Base-by-base conservation (phyloP, 129 eudicot species). In the Sambucus nigra region DNA sequence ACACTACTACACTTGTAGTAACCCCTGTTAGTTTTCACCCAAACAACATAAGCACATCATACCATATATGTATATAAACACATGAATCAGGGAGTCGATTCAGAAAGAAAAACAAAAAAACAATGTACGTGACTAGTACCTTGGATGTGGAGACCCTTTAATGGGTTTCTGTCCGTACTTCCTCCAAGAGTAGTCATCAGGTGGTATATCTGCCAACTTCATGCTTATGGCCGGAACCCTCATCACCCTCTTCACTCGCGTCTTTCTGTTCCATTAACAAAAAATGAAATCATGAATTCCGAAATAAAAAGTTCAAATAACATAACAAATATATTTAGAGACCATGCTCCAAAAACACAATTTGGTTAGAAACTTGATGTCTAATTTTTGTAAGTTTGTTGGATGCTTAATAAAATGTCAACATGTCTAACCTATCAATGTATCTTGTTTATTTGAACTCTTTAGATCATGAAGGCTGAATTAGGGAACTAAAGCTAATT, bases 121-220 rank as follows among this genome's bases (percentile, higher is more conserved):
- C n/a, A n/a, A n/a, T n/a, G n/a, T n/a, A n/a, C n/a, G n/a, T n/a
- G n/a, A n/a, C n/a, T n/a, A n/a, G n/a, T 83, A 89, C 97, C 97
- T 89, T 13, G 97, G 97, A 73, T 89, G 88, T 20, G 97, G 97
- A 51, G 97, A 89, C 16, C 97, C 97, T 78, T 88, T 88, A 25
- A 88, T 88, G 12, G 94, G 97, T 41, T 88, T 88, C 57, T 89
- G 97, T 19, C 97, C 97, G 59, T 89, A 89, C 55, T 89, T 89
- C 40, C 97, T 74, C 97, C 97, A 89, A 0, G 97, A 89, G 75
- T 84, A 89, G 72, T 89, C 93, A 62, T 89, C 97, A 6, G 97
- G 97, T 25, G 97, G 97, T 42, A 89, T 89, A 57, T 88, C 97
- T 3, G 97, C 79, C 48, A 88, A 76, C 67, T 81, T 88, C 85